Evolutionary conservation across 1,139 yeast genomes (phyloP).

Genomic region (Saccharomyces hybrid): DNA sequence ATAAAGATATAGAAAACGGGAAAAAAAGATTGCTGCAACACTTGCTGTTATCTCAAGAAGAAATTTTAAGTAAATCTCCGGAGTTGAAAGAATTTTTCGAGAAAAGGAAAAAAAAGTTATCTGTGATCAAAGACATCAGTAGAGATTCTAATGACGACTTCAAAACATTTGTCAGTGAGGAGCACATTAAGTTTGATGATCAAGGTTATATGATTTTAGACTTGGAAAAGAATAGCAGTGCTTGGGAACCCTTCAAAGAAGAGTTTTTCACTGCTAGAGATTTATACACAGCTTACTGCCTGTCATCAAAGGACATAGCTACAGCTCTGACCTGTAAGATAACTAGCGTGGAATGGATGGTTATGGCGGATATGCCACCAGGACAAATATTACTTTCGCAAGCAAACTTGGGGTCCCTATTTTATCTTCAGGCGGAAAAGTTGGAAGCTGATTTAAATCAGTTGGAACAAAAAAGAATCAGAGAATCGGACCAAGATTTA

Average conservation of each 20-base stretch:
- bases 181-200: conserved; percentile 25
- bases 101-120: conserved; percentile 21
- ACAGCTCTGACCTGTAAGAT: conserved; percentile 58
- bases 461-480: conserved; percentile 24
- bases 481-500: conserved; percentile 17
- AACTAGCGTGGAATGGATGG: conserved; percentile 67
- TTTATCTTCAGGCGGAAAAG: conserved; percentile 64
- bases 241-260: conserved; percentile 67
- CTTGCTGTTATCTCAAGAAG: conserved; percentile 57
- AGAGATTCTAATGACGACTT: conserved; percentile 15
- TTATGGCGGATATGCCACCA: conserved; percentile 59
- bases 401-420: conserved; percentile 64
- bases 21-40: conserved; percentile 59
- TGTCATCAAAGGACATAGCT: conserved; percentile 58
- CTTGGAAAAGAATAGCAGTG: conserved; percentile 35
- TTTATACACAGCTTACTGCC: conserved; percentile 56
- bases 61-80: conserved; percentile 37
- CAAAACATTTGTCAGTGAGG: conserved; percentile 26
- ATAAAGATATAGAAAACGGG: conserved; percentile 45
- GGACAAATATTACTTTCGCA: conserved; percentile 59
- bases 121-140: neutral
- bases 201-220: conserved; percentile 31
- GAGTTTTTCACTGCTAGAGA: conserved; percentile 73
- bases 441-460: conserved; percentile 43
- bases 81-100: conserved; percentile 29